Base-by-base conservation (phyloP, 2,329 filamentous ascomycete genomes). In the Alternaria solani region DNA sequence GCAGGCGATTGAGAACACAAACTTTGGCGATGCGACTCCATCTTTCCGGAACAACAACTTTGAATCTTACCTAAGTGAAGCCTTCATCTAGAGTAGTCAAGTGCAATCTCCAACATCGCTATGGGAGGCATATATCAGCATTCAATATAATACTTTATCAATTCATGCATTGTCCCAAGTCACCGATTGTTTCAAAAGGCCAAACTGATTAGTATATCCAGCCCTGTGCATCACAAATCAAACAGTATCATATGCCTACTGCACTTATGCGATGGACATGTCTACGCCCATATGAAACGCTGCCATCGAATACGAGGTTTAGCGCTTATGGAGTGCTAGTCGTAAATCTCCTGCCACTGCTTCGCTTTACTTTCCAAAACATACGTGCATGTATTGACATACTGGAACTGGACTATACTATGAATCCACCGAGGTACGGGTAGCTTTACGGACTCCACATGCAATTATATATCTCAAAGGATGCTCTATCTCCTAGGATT, bases 21-120 rank as follows among this genome's bases (percentile, higher is more conserved):
- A 84, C 62, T 85, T 84, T 65, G 83, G 79, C 1, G 55, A 57
- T 49, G 83, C 80, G 3, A 84, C 78, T 58, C 82, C 84, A 48
- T 81, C 82, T 5, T 84, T 85, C 59, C 81, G 81, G 62, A 80
- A 85, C 65, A 67, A 62, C 1, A 81, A 80, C n/a, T 84, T 83
- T 61, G 65, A 74, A n/a, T 77, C 51, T 3, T 85, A 85, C 64
- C 65, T 87, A n/a, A 72, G 58, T 0, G 51, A 73, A 38, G 72
- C 72, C 8, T 71, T 65, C 51, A 61, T 65, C 16, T 67, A 57
- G 42, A 32, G 20, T 2, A 4, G 20, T 8, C 14, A 11, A 42
- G 7, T 8, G 23, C 4, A 25, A 16, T 9, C 20, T 8, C 2
- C 12, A 25, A 7, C 12, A 16, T 16, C 3, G 3, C 12, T 16